Conservation (phyloP, 257 asterid species). For the Nicotiana otophora region DNA sequence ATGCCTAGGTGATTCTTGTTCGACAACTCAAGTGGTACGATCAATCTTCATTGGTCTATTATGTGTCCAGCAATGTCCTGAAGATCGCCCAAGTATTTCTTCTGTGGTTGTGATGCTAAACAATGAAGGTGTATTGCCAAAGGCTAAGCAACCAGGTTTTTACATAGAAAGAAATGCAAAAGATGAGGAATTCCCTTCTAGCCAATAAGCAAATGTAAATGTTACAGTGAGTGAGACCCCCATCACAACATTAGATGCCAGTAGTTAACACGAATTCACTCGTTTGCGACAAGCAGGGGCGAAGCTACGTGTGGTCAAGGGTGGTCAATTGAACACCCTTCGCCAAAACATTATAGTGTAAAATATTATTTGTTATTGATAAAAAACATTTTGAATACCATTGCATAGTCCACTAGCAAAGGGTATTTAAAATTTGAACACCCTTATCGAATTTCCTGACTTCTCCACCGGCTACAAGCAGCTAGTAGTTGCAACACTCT, state of each 20-base stretch:
- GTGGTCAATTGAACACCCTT: no score
- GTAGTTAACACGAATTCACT: background rate
- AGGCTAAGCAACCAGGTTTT: slow-evolving; percentile 29
- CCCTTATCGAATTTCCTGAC: no score
- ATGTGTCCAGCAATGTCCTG: slow-evolving; percentile 31
- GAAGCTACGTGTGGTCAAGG: no score
- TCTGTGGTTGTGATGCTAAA: slow-evolving; percentile 28
- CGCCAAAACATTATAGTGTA: no score
- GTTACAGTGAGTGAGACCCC: background rate
- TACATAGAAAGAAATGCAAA: slow-evolving; percentile 11
- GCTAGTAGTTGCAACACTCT: no score
- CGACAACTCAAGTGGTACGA: slow-evolving; percentile 16
- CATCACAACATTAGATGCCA: background rate
- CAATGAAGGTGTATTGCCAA: slow-evolving; percentile 23
- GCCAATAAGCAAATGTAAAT: background rate
- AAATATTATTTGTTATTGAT: no score
- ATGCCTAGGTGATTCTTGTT: background rate
- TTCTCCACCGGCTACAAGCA: no score
- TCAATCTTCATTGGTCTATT: slow-evolving; percentile 30
- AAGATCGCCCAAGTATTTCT: slow-evolving; percentile 38
- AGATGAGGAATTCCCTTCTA: background rate
- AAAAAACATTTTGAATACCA: no score
- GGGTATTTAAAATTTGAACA: no score
- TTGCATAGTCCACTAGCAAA: no score
- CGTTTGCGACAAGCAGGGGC: background rate